Evolutionary conservation across 192 early-diverging fungal genomes (phyloP), one percentile per base, ranked within the genome.

Genomic region (Entomortierella lignicola): DNA sequence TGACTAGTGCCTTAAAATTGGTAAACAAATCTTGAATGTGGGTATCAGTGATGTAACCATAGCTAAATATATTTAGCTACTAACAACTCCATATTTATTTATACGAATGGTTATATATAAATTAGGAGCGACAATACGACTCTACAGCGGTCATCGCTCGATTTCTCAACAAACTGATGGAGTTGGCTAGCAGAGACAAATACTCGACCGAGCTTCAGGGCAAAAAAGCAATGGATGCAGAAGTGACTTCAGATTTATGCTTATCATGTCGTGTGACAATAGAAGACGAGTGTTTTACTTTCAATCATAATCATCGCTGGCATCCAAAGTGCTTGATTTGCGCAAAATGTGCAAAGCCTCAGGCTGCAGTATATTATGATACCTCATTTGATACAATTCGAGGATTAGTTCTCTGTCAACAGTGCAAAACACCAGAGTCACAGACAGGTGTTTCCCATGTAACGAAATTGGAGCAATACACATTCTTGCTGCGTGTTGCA

Each of bases 391-490:
- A 90, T 66, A 65, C 82, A 32, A 39, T 47, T 18, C 66, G 71
- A 1, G 81, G 82, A 11, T 21, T 68, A 39, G 72, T 90, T 21
- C 80, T 83, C 34, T 92, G 91, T 71, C 82, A 86, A 17, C 66
- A 63, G n/a, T 89, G 90, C 61, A 75, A 72, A 15, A 82, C 84
- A 27, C 80, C 86, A 39, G 74, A 79, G 57, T 72, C 80, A 13
- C 58, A 83, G 11, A 47, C 72, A 20, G 69, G 90, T 11, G 91
- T 95, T 64, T 86, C 89, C 66, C 81, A 88, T 72, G 89, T 98
- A 3, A 91, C 97, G 11, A 92, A 96, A 69, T 83, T 99, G 47
- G 88, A 96, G 66, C 95, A 98, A 84, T 97, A 97, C 81, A 90
- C 92, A 51, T 98, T 95, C 80, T 75, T 96, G 39, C 82, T 99